A percentile compares a stretch with the other conserved stretches of the same genome.
Evolutionary conservation across 1,139 yeast genomes (phyloP).

Genomic region (Debaryomyces sp.): DNA sequence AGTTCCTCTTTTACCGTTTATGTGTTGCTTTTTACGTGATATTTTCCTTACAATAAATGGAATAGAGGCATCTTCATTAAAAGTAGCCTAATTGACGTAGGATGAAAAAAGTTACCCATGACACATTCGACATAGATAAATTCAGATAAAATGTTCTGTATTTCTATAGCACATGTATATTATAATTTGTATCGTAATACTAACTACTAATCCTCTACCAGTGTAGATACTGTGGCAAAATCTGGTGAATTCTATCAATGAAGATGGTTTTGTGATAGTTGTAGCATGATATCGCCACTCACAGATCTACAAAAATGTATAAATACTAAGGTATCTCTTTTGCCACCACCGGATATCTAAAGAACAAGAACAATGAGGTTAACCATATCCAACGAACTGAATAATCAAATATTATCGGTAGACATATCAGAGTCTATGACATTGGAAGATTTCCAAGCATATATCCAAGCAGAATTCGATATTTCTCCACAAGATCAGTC

Average conservation of each 20-base stretch:
- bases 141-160: background rate
- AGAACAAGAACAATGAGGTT: slow-evolving; percentile 31
- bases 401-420: slow-evolving; percentile 38
- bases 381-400: slow-evolving; percentile 36
- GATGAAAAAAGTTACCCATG: background rate
- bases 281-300: slow-evolving; percentile 7
- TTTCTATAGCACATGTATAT: slow-evolving; percentile 4
- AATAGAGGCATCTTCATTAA: background rate
- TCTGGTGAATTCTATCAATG: slow-evolving; percentile 3
- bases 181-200: slow-evolving; percentile 1
- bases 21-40: background rate
- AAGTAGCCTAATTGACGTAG: background rate
- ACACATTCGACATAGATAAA: background rate
- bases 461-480: slow-evolving; percentile 73
- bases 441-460: slow-evolving; percentile 72
- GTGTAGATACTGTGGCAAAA: background rate
- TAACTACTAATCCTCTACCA: background rate
- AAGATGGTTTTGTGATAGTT: slow-evolving; percentile 6
- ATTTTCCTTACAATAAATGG: background rate
- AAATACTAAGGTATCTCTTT: slow-evolving; percentile 1
- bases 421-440: slow-evolving; percentile 68
- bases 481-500: slow-evolving; percentile 51
- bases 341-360: slow-evolving; percentile 5
- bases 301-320: background rate
- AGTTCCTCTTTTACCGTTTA: background rate